Conservation (phyloP, 2,329 filamentous ascomycete species). For the Ophiocordyceps unilateralis region DNA sequence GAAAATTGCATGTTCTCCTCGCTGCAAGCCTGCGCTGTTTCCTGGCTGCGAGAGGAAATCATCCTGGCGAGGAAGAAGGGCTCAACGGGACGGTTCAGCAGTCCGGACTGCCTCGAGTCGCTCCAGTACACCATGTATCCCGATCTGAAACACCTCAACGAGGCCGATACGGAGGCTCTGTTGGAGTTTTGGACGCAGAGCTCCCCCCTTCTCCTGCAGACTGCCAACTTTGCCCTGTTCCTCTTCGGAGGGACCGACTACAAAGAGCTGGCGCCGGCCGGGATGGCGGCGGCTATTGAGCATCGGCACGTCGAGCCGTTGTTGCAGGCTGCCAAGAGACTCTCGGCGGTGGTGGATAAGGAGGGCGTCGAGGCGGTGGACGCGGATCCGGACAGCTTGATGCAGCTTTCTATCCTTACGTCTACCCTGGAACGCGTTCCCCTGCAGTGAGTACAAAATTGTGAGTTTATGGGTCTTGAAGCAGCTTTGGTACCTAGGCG, state of each 20-base stretch:
- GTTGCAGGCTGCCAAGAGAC: slow-evolving; percentile 20
- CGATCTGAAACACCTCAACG: slow-evolving; percentile 28
- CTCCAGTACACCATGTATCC: slow-evolving; percentile 47
- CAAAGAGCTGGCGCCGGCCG: slow-evolving; percentile 31
- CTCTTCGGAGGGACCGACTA: slow-evolving; percentile 28
- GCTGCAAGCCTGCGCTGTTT: slow-evolving; percentile 44
- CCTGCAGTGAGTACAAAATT: slow-evolving; percentile 13
- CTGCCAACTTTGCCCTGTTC: slow-evolving; percentile 43
- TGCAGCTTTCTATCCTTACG: slow-evolving; percentile 23
- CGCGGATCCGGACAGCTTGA: slow-evolving; percentile 11
- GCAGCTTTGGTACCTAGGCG: not conserved
- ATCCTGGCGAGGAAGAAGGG: slow-evolving; percentile 22
- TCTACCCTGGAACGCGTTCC: slow-evolving; percentile 24
- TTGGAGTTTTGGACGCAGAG: slow-evolving; percentile 35
- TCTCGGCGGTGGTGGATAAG: slow-evolving; percentile 15
- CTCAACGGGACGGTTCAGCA: slow-evolving; percentile 26
- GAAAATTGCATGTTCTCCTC: slow-evolving; percentile 48
- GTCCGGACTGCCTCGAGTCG: slow-evolving; percentile 36
- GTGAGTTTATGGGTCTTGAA: not conserved
- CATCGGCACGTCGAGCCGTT: slow-evolving; percentile 41
- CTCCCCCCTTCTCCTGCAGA: slow-evolving; percentile 38
- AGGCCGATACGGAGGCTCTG: slow-evolving; percentile 23
- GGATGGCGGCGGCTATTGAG: slow-evolving; percentile 39
- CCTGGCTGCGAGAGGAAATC: slow-evolving; percentile 47
- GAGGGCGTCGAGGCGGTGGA: slow-evolving; percentile 14